Conservation (phyloP, 2,329 filamentous ascomycete genomes). For the Emergomyces pasteurianus region DNA sequence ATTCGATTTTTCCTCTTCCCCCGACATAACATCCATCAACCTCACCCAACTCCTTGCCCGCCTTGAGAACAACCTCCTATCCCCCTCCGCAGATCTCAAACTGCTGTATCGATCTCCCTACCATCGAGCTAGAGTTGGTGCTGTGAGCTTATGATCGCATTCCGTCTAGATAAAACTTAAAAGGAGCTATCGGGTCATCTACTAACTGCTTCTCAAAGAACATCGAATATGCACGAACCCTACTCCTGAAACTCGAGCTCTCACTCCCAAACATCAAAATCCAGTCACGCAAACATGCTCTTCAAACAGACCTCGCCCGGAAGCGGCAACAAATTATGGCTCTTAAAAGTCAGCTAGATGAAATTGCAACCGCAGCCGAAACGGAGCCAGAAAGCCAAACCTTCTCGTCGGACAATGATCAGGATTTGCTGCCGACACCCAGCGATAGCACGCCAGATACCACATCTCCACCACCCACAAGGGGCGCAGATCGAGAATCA, state of each 20-base stretch:
- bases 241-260: slow-evolving; percentile 31
- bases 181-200: neutral
- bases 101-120: slow-evolving; percentile 28
- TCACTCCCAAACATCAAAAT: slow-evolving; percentile 29
- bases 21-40: slow-evolving; percentile 25
- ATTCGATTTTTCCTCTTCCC: slow-evolving; percentile 10
- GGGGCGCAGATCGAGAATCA: neutral
- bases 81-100: slow-evolving; percentile 25
- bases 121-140: slow-evolving; percentile 31
- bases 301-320: slow-evolving; percentile 28
- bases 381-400: slow-evolving; percentile 5
- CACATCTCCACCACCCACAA: slow-evolving; percentile 3
- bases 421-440: slow-evolving; percentile 19
- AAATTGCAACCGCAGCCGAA: slow-evolving; percentile 19
- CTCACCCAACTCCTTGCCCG: slow-evolving; percentile 32
- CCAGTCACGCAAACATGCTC: slow-evolving; percentile 26
- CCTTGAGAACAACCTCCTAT: slow-evolving; percentile 33
- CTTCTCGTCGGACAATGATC: slow-evolving; percentile 12
- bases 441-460: slow-evolving; percentile 10
- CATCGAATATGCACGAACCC: slow-evolving; percentile 33
- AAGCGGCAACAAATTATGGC: slow-evolving; percentile 25
- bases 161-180: neutral
- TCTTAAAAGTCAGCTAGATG: slow-evolving; percentile 23
- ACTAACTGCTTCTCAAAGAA: slow-evolving; percentile 20
- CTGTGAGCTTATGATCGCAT: slow-evolving; percentile 18